Percentiles rank a stretch among this genome's conserved stretches.
Conservation (phyloP, 768 basidiomycete genomes). For the Stropharia rugosoannulata region DNA sequence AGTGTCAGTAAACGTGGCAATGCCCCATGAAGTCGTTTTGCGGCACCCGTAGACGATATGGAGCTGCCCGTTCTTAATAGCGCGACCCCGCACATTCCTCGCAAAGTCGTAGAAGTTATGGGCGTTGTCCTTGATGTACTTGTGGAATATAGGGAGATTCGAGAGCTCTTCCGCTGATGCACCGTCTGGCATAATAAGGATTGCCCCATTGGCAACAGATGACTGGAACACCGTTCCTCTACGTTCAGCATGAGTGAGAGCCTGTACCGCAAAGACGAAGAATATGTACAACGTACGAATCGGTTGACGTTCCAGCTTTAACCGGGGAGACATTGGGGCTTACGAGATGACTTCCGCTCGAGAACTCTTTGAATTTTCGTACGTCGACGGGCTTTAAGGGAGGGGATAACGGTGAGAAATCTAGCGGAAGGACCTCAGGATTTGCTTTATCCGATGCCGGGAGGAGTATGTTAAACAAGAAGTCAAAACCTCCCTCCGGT, state of each 20-base stretch:
- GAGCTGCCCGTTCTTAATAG: constrained; percentile 20
- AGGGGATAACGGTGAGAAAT: constrained; percentile 4
- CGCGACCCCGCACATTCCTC: constrained; percentile 15
- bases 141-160: constrained; percentile 4
- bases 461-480: constrained; percentile 22
- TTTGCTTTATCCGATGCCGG: constrained; percentile 17
- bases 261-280: not conserved
- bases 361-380: constrained; percentile 2
- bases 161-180: constrained; percentile 10
- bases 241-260: no score
- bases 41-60: constrained; percentile 25
- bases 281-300: not conserved
- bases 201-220: constrained; percentile 9
- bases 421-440: constrained; percentile 23
- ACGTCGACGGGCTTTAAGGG: not conserved
- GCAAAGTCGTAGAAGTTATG: constrained; percentile 16
- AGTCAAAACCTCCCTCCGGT: constrained; percentile 30
- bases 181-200: constrained; percentile 15
- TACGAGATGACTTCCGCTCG: not conserved
- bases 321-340: not conserved
- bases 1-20: constrained; percentile 10
- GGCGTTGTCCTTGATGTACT: constrained; percentile 6
- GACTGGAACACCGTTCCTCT: constrained; percentile 7
- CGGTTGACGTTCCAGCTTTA: not conserved
- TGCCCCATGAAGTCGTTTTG: constrained; percentile 23